phyloP scores from a whole-genome alignment of 2,329 filamentous ascomycete genomes.

The Leptographium wingfieldii region DNA sequence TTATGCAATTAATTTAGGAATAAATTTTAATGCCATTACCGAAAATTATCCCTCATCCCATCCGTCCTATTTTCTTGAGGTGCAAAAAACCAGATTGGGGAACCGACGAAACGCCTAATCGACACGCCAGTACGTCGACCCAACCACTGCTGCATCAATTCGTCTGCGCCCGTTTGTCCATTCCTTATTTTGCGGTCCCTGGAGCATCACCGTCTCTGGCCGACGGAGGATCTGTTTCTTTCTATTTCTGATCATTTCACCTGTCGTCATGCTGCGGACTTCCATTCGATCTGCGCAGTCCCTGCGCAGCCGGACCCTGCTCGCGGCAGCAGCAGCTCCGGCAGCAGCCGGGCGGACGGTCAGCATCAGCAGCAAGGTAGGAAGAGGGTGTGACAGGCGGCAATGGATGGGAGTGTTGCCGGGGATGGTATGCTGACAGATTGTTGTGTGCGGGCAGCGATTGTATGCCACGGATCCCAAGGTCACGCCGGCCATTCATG shows the following conservation, averaged over 20 bases:
- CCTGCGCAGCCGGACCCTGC: conserved; percentile 41
- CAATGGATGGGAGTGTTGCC: too few species aligned
- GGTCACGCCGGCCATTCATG: background rate
- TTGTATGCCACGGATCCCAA: conserved; percentile 32
- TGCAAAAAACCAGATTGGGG: background rate
- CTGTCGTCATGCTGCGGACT: conserved; percentile 53
- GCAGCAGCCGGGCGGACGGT: conserved; percentile 45
- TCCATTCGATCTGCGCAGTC: conserved; percentile 53
- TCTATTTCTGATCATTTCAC: background rate
- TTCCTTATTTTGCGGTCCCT: background rate
- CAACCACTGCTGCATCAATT: background rate
- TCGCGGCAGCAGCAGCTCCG: conserved; percentile 20
- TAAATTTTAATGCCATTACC: conserved; percentile 13
- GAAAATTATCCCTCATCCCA: conserved; percentile 17
- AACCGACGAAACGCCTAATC: background rate
- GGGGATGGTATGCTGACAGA: too few species aligned
- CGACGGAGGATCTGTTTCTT: background rate
- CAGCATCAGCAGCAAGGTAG: conserved; percentile 8
- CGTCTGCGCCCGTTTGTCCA: background rate
- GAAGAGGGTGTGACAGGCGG: background rate
- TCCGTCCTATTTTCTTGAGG: conserved; percentile 11
- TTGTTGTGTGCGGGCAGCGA: conserved; percentile 30
- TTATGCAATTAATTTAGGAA: conserved; percentile 7
- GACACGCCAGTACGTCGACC: background rate
- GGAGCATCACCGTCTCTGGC: background rate